Base-by-base conservation (phyloP, 1,284 basidiomycete species). In the Trichosporon sp. region DNA sequence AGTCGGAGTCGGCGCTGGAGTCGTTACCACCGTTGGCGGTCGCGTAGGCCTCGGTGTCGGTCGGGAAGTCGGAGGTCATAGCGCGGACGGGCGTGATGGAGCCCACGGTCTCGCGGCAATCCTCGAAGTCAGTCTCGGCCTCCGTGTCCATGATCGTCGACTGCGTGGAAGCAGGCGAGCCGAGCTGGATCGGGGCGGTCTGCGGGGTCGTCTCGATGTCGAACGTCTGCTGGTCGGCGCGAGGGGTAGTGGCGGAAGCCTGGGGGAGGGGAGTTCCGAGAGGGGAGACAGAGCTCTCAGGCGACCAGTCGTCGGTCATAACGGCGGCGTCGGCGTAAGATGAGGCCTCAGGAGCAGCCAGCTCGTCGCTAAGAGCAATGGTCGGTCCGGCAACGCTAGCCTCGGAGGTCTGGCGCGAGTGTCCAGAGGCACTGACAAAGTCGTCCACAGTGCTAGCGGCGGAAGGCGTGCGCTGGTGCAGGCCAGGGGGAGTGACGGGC, bases 71-170 rank as follows among this genome's bases (percentile, higher is more conserved):
- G 56, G 90, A 88, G 53, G 82, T 84, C 64, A 86, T 87, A 7
- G 27, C 56, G 66, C 69, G 85, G 21, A 85, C 86, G 2, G 90
- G 89, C 1, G 90, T 90, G 35, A 86, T 85, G 78, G 88, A 86
- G 44, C 86, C 85, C 51, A 90, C 86, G 69, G 90, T 92, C 80
- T 90, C 89, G 65, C 89, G 85, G 1, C 93, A 93, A 78, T 95
- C 92, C 25, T 91, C 88, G 77, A 92, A 96, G 70, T 92, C 90
- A 32, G 79, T 79, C 25, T 93, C 92, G 13, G 84, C 86, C 65
- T 91, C 90, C 0, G 88, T 87, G 56, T 60, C 56, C 29, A 62
- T 62, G 70, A 63, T 68, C 68, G 29, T 66, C 70, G 73, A 44
- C 75, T 70, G 74, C 65, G 62, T 76, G 70, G n/a, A 74, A 69